A percentile compares a stretch with the other conserved stretches of the same genome.
phyloP scores from a whole-genome alignment of 345 rosid species.

The Luvunga scandens region DNA sequence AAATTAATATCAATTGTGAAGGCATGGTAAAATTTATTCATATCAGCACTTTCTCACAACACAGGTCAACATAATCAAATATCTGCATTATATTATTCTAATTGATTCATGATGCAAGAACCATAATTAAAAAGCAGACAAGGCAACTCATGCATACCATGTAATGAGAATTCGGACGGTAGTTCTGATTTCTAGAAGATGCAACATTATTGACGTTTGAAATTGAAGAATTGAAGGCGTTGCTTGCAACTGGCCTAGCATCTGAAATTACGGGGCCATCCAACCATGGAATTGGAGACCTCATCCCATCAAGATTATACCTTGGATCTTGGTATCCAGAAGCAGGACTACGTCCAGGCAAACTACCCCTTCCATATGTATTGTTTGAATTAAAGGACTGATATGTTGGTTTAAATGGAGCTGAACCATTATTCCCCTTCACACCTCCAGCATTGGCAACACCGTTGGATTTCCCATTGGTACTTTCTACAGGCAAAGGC shows the following conservation, averaged over 20 bases:
- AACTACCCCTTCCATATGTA: conserved; percentile 53
- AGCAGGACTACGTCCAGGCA: conserved; percentile 43
- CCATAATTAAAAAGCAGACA: not conserved
- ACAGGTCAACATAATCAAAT: too few species aligned
- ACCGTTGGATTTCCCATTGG: conserved; percentile 44
- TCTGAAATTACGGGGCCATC: conserved; percentile 51
- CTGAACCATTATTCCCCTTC: conserved; percentile 60
- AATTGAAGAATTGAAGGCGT: conserved; percentile 44
- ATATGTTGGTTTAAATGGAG: conserved; percentile 47
- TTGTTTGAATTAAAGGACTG: conserved; percentile 48
- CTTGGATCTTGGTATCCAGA: conserved; percentile 71
- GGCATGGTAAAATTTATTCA: too few species aligned
- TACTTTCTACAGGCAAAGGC: conserved; percentile 51
- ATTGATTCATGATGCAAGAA: too few species aligned
- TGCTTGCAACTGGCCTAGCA: conserved; percentile 46
- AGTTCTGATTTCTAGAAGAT: conserved; percentile 60
- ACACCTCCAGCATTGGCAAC: conserved; percentile 36
- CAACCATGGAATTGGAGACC: conserved; percentile 46
- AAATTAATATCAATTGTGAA: too few species aligned
- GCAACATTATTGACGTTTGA: conserved; percentile 47
- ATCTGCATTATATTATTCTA: too few species aligned
- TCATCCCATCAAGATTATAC: conserved; percentile 51
- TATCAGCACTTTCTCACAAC: too few species aligned
- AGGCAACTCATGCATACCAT: conserved; percentile 35
- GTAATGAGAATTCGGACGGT: conserved; percentile 55